These are phyloP conservation scores for Discostella stelligera DNA, from an alignment of 352 stramenopile genomes.

Conservation along the genomic window DNA sequence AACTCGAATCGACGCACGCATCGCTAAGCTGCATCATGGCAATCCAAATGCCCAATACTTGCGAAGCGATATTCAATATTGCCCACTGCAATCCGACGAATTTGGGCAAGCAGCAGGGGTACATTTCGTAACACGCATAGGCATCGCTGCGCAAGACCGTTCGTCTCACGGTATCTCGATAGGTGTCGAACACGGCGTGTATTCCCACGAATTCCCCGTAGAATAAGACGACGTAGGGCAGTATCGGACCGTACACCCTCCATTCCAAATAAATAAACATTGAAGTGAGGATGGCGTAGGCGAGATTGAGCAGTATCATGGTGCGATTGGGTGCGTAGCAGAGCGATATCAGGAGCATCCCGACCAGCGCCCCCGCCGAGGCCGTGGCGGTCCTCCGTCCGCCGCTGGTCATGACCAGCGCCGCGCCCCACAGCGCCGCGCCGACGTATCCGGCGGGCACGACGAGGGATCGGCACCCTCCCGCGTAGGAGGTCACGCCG, in stretches of 20 bases:
- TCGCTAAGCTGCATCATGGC: too few species aligned
- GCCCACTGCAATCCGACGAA: conserved; percentile 63
- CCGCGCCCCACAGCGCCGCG: conserved; percentile 70
- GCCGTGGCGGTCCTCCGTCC: conserved; percentile 53
- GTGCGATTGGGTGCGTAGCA: conserved; percentile 70
- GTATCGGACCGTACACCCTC: conserved; percentile 59
- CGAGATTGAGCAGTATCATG: conserved; percentile 64
- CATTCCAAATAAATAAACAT: conserved; percentile 67
- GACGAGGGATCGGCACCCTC: conserved; percentile 64
- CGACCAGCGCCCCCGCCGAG: conserved; percentile 52
- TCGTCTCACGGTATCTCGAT: conserved; percentile 50
- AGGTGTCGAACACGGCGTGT: conserved; percentile 76
- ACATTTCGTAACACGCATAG: conserved; percentile 64
- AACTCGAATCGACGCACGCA: too few species aligned
- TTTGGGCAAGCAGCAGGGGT: conserved; percentile 48
- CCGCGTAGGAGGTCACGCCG: conserved; percentile 69
- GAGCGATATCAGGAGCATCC: conserved; percentile 60
- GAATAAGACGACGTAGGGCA: conserved; percentile 72
- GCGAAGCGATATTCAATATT: conserved; percentile 52
- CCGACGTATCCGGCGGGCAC: conserved; percentile 81
- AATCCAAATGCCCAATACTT: conserved; percentile 19
- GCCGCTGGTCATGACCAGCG: conserved; percentile 74
- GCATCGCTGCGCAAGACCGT: conserved; percentile 47
- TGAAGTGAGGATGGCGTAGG: conserved; percentile 60
- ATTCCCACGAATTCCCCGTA: conserved; percentile 74